Percentiles rank a stretch among this genome's conserved stretches.
Conservation (phyloP, 2,329 filamentous ascomycete genomes). For the Microdochium nivale region DNA sequence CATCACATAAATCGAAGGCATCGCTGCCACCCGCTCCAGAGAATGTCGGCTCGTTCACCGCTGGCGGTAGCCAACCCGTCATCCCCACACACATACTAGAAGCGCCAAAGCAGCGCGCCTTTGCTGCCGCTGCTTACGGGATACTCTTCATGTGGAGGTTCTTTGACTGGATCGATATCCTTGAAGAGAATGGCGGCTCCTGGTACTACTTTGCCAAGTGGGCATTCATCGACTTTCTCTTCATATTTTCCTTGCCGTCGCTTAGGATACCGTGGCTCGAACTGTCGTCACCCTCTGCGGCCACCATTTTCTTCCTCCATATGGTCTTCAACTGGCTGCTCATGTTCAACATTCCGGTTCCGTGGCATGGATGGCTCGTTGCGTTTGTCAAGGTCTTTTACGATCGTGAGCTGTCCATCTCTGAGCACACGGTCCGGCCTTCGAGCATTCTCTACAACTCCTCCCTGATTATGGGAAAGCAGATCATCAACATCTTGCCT, state of each 20-base stretch:
- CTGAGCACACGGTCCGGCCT: slow-evolving; percentile 86
- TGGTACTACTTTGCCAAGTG: slow-evolving; percentile 91
- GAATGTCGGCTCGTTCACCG: slow-evolving; percentile 16
- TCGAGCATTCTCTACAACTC: slow-evolving; percentile 83
- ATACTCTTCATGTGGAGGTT: slow-evolving; percentile 72
- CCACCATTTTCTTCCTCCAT: slow-evolving; percentile 63
- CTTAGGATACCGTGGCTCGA: slow-evolving; percentile 95
- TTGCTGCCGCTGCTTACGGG: slow-evolving; percentile 72
- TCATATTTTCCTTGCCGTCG: slow-evolving; percentile 78
- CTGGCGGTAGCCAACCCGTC: slow-evolving; percentile 44
- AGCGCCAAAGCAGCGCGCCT: slow-evolving; percentile 83
- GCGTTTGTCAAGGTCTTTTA: slow-evolving; percentile 74
- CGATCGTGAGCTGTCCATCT: slow-evolving; percentile 86
- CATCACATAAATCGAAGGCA: slow-evolving; percentile 7
- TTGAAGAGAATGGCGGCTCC: slow-evolving; percentile 79
- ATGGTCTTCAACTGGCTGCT: slow-evolving; percentile 70
- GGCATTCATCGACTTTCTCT: slow-evolving; percentile 77
- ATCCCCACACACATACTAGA: slow-evolving; percentile 79
- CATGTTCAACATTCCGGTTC: slow-evolving; percentile 87
- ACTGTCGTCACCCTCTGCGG: slow-evolving; percentile 68
- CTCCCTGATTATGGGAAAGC: slow-evolving; percentile 88
- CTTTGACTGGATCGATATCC: slow-evolving; percentile 73
- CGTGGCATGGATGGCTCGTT: slow-evolving; percentile 64
- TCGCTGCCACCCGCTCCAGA: slow-evolving; percentile 40
- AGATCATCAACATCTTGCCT: slow-evolving; percentile 95